A percentile compares a stretch with the other conserved stretches of the same genome.
Conservation (phyloP, 1,284 basidiomycete species). For the Apiotrichum mycotoxinovorans region DNA sequence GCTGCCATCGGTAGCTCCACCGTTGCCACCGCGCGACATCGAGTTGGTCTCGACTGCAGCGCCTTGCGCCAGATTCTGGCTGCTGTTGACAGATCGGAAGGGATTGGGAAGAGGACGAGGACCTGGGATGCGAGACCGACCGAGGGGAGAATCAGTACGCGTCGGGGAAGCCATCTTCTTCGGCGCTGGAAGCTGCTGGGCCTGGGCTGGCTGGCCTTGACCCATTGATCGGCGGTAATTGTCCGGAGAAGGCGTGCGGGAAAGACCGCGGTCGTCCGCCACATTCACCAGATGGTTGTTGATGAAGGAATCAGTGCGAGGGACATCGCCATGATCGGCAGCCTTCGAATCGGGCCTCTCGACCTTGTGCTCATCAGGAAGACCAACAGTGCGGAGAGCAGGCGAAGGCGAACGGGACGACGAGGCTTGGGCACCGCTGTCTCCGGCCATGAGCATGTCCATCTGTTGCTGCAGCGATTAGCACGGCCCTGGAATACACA, state of each 20-base stretch:
- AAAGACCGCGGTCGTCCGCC: slow-evolving; percentile 10
- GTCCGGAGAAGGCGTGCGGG: slow-evolving; percentile 37
- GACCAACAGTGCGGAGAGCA: slow-evolving; percentile 18
- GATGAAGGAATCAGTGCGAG: background rate
- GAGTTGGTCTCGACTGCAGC: background rate
- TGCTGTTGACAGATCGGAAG: slow-evolving; percentile 21
- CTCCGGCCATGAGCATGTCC: slow-evolving; percentile 19
- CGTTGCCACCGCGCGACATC: slow-evolving; percentile 3
- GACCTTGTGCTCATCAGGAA: background rate
- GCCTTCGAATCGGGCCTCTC: background rate
- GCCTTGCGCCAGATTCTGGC: slow-evolving; percentile 10
- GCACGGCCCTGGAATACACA: slow-evolving; percentile 11
- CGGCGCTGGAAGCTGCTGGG: background rate
- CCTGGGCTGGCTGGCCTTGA: slow-evolving; percentile 6
- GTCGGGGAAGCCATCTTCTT: slow-evolving; percentile 14
- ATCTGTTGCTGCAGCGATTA: slow-evolving; percentile 8
- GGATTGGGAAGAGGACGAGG: slow-evolving; percentile 41
- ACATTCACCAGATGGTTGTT: background rate
- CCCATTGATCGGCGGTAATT: slow-evolving; percentile 11
- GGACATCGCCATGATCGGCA: background rate
- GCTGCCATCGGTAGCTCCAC: slow-evolving; percentile 2
- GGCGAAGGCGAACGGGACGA: slow-evolving; percentile 42
- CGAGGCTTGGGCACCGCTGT: slow-evolving; percentile 18
- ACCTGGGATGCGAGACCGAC: slow-evolving; percentile 19
- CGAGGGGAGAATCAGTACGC: slow-evolving; percentile 32